A percentile compares a stretch with the other conserved stretches of the same genome.
phyloP scores from a whole-genome alignment of 2,329 filamentous ascomycete species.

The Talaromyces verruculosus region DNA sequence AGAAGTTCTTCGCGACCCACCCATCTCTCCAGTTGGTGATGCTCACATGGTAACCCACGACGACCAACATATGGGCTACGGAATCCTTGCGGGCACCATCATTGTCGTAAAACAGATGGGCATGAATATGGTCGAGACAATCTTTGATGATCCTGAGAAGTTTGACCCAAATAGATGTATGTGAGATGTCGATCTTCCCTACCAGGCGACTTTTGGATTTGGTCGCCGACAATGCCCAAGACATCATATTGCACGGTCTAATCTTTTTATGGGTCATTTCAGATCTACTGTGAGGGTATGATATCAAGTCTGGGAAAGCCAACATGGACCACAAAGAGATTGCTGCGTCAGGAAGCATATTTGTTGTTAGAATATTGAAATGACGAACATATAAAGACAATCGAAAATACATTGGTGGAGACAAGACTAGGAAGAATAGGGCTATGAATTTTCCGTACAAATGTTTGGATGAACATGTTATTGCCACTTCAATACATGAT shows the following conservation, averaged over 20 bases:
- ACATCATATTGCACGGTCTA: slow-evolving; percentile 30
- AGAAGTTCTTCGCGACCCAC: slow-evolving; percentile 36
- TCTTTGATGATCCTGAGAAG: slow-evolving; percentile 38
- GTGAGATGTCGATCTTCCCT: slow-evolving; percentile 48
- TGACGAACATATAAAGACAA: neutral
- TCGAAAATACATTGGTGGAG: neutral
- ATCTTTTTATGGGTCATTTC: slow-evolving; percentile 57
- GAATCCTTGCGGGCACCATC: slow-evolving; percentile 49
- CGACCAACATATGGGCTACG: slow-evolving; percentile 48
- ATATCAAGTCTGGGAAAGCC: neutral
- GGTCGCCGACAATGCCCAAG: slow-evolving; percentile 53
- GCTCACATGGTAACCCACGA: slow-evolving; percentile 49
- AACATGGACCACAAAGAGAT: neutral
- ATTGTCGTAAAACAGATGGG: slow-evolving; percentile 46
- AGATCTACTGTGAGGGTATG: slow-evolving; percentile 50
- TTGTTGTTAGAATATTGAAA: neutral
- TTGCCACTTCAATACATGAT: neutral
- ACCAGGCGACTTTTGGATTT: slow-evolving; percentile 58
- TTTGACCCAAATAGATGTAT: slow-evolving; percentile 43
- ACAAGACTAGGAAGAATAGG: neutral
- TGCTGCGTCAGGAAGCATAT: neutral
- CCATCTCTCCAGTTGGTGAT: slow-evolving; percentile 44
- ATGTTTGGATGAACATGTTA: neutral
- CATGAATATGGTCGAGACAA: slow-evolving; percentile 42
- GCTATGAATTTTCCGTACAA: neutral